phyloP scores from a whole-genome alignment of 2,329 filamentous ascomycete species.

The Ceratocystis cubensis region DNA sequence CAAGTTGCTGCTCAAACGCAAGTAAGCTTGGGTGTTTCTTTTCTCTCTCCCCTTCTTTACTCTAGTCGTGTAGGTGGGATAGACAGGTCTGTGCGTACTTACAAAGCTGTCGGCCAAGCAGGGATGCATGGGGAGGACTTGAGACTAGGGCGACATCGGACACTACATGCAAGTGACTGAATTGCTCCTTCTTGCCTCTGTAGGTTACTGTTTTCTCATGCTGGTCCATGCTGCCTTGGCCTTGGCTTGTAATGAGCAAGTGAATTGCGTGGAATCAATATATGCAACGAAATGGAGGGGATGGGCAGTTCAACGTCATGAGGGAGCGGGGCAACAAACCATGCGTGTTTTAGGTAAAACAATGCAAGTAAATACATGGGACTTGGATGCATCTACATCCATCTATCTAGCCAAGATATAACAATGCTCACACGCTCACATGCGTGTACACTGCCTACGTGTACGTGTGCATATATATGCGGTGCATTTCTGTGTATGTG shows the following conservation, averaged over 20 bases:
- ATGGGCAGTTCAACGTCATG: constrained; percentile 7
- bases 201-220: not conserved
- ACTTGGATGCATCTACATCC: not conserved
- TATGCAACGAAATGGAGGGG: not conserved
- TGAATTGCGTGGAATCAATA: not conserved
- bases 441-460: not conserved
- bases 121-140: constrained; percentile 6
- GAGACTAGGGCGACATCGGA: constrained; percentile 10
- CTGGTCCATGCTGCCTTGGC: not conserved
- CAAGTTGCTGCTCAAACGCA: not conserved
- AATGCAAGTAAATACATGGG: constrained; percentile 1
- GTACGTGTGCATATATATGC: not conserved
- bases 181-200: constrained; percentile 4
- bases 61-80: not conserved
- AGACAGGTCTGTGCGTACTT: constrained; percentile 8
- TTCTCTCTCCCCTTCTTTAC: not conserved
- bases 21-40: not conserved
- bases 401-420: not conserved
- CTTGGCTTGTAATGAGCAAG: not conserved
- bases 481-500: not conserved
- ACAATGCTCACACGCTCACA: not conserved
- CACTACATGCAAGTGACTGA: constrained; percentile 5
- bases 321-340: not conserved
- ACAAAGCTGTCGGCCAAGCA: constrained; percentile 2
- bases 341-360: constrained; percentile 12